Conservation (phyloP, 768 basidiomycete species). For the Glaciozyma antarctica region DNA sequence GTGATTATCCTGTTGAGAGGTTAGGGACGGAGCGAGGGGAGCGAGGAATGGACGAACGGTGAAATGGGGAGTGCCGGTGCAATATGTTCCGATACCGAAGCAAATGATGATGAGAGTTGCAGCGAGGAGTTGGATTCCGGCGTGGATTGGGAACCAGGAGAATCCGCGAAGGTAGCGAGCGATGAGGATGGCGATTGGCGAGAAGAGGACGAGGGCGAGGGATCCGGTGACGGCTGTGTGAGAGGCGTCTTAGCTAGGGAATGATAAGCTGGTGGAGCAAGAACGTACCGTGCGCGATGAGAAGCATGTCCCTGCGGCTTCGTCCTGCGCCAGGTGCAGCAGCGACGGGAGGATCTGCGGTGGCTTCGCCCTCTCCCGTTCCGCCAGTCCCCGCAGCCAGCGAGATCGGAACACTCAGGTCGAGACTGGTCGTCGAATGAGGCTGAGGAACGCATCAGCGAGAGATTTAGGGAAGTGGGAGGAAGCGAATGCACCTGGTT, state of each 20-base stretch:
- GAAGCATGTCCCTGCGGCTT: slow-evolving; percentile 10
- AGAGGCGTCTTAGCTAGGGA: neutral
- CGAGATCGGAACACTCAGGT: slow-evolving; percentile 1
- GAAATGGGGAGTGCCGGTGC: neutral
- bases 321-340: neutral
- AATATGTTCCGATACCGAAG: slow-evolving; percentile 1
- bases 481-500: slow-evolving; percentile 3
- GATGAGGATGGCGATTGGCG: slow-evolving; percentile 13
- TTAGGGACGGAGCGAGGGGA: neutral
- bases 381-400: neutral
- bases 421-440: neutral
- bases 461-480: neutral
- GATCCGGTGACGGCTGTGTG: slow-evolving; percentile 10
- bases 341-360: neutral
- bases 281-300: slow-evolving; percentile 14
- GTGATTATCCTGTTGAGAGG: neutral
- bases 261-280: too few species aligned
- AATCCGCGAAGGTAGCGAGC: slow-evolving; percentile 7
- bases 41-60: neutral
- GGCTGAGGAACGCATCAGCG: neutral
- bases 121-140: slow-evolving; percentile 1
- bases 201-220: slow-evolving; percentile 12
- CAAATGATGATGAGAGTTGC: neutral
- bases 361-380: neutral
- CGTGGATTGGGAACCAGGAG: slow-evolving; percentile 9